Conservation (phyloP, 352 stramenopile genomes). For the Pythium folliculosum region DNA sequence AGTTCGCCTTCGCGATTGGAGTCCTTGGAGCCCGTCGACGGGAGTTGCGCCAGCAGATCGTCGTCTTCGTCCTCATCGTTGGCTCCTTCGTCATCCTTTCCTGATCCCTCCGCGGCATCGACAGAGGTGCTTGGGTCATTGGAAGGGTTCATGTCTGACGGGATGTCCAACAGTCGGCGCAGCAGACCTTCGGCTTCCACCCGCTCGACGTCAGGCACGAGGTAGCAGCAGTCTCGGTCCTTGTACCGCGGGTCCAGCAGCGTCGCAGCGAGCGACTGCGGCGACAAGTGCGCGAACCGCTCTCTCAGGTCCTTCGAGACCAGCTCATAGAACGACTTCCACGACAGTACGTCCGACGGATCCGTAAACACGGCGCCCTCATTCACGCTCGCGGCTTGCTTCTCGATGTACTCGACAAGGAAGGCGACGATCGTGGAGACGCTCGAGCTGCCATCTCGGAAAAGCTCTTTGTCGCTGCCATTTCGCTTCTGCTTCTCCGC, state of each 20-base stretch:
- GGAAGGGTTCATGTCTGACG: constrained; percentile 29
- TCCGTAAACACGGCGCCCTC: constrained; percentile 23
- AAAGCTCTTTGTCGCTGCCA: constrained; percentile 76
- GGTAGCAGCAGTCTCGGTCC: constrained; percentile 78
- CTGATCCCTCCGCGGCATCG: background rate
- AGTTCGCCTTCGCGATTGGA: constrained; percentile 46
- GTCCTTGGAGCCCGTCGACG: constrained; percentile 59
- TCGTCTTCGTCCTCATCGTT: constrained; percentile 66
- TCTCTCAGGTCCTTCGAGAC: constrained; percentile 55
- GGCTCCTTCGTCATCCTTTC: constrained; percentile 11
- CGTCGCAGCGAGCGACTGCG: constrained; percentile 69
- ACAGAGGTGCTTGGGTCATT: background rate
- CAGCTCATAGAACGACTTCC: constrained; percentile 66
- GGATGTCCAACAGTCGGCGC: constrained; percentile 55
- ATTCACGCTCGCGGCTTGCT: constrained; percentile 38
- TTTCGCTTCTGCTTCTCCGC: constrained; percentile 73
- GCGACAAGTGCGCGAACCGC: constrained; percentile 51
- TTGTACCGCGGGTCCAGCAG: constrained; percentile 84
- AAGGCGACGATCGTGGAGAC: constrained; percentile 74
- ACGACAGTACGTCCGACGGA: constrained; percentile 40
- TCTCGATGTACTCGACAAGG: constrained; percentile 68
- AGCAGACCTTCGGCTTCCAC: constrained; percentile 58
- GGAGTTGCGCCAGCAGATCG: constrained; percentile 68
- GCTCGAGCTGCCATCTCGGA: constrained; percentile 74
- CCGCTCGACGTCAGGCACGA: constrained; percentile 54